Percentiles rank a stretch among this genome's conserved stretches.
phyloP scores from a whole-genome alignment of 805 yeast genomes.

The Candida railenensis region DNA sequence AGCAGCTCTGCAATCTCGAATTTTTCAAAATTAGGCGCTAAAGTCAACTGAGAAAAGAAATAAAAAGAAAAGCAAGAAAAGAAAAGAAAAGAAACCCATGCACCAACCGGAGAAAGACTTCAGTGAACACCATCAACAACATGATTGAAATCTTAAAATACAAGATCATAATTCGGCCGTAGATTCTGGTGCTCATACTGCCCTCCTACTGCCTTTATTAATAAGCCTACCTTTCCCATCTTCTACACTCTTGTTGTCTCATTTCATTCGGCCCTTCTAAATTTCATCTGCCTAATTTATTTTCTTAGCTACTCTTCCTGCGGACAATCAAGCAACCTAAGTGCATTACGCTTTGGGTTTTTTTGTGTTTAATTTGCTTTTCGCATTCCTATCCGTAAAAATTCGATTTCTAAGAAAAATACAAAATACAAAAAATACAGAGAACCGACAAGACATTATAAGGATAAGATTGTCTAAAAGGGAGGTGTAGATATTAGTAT shows the following conservation, averaged over 20 bases:
- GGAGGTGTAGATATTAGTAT: too few relatives aligned
- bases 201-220: too few relatives aligned
- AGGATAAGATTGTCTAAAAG: too few relatives aligned
- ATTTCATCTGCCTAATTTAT: neutral
- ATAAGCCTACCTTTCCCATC: neutral
- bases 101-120: neutral
- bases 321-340: neutral
- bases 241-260: neutral
- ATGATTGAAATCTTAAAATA: too few relatives aligned
- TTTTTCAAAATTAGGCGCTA: too few relatives aligned
- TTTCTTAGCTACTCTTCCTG: neutral
- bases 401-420: neutral
- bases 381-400: neutral
- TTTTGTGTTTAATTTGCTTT: neutral
- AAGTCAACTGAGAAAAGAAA: neutral
- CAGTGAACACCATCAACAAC: neutral
- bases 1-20: neutral
- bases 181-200: too few relatives aligned
- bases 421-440: neutral
- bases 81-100: neutral
- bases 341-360: neutral
- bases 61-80: neutral
- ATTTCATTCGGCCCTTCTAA: neutral
- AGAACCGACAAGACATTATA: neutral
- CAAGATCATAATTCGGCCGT: too few relatives aligned